A percentile compares a stretch with the other conserved stretches of the same genome.
These are phyloP conservation scores for Diaporthe sp. DNA, from an alignment of 2,329 filamentous ascomycete genomes.

Conservation along the genomic window DNA sequence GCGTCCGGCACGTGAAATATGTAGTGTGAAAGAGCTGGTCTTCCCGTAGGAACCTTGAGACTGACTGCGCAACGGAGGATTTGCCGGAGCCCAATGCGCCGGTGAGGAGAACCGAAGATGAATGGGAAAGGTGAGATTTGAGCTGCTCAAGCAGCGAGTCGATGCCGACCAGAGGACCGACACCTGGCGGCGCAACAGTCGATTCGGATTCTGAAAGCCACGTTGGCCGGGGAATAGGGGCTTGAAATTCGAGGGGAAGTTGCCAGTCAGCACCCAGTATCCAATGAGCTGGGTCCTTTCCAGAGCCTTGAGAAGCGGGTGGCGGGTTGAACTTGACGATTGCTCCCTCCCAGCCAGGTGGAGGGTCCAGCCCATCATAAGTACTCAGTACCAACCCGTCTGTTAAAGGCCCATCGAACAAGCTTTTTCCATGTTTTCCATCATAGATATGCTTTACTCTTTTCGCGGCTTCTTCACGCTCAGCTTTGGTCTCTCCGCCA, in stretches of 20 bases:
- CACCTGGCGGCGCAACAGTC: neutral
- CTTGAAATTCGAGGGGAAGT: conserved; percentile 80
- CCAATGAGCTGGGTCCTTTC: conserved; percentile 73
- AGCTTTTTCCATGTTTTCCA: conserved; percentile 66
- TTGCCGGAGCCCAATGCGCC: conserved; percentile 94
- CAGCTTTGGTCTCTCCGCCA: conserved; percentile 87
- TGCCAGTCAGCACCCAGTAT: conserved; percentile 82
- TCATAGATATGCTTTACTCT: conserved; percentile 81
- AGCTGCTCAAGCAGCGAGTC: conserved; percentile 81
- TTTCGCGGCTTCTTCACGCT: conserved; percentile 82
- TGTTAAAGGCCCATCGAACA: conserved; percentile 88
- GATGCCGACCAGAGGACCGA: conserved; percentile 82
- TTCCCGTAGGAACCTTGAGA: conserved; percentile 80
- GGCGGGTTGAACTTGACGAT: conserved; percentile 83
- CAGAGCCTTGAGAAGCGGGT: conserved; percentile 55
- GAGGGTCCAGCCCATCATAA: conserved; percentile 66
- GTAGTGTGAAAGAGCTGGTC: conserved; percentile 84
- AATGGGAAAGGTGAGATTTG: conserved; percentile 81
- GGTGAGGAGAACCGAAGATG: conserved; percentile 90
- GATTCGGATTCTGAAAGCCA: conserved; percentile 65
- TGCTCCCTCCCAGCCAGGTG: conserved; percentile 83
- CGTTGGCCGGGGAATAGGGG: conserved; percentile 76
- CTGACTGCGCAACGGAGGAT: conserved; percentile 80
- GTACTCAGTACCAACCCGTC: conserved; percentile 84
- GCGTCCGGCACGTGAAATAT: conserved; percentile 88